Conservation (phyloP, 345 rosid species). For the Alliaria petiolata region DNA sequence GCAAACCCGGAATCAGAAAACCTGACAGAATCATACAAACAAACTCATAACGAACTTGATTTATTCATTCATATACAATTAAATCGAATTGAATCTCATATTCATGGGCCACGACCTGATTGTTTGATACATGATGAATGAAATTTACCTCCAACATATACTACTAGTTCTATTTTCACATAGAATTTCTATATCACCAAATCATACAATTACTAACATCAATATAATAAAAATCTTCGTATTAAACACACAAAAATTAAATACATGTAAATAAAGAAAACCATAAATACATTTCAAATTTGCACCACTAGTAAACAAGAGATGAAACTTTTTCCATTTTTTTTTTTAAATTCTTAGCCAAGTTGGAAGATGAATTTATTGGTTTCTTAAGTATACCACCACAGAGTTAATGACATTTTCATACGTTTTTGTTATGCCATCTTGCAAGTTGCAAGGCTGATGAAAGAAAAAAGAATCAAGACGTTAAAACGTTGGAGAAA, state of each 20-base stretch:
- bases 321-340: too few relatives aligned
- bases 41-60: too few relatives aligned
- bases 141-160: background rate
- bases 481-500: conserved; percentile 4
- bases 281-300: too few relatives aligned
- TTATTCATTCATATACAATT: background rate
- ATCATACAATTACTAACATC: too few relatives aligned
- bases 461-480: background rate
- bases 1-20: background rate
- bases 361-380: too few relatives aligned
- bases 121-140: background rate
- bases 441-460: background rate
- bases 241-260: too few relatives aligned
- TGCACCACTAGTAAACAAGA: too few relatives aligned
- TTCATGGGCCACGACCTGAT: background rate
- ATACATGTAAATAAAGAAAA: too few relatives aligned
- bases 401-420: background rate
- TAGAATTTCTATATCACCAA: background rate
- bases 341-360: too few relatives aligned
- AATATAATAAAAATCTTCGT: too few relatives aligned
- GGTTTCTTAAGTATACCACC: background rate
- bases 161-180: background rate
- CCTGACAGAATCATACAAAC: too few relatives aligned
- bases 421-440: background rate
- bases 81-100: too few relatives aligned